Percentiles rank a stretch among this genome's conserved stretches.
Conservation (phyloP, 2,329 filamentous ascomycete species). For the Colletotrichum noveboracense region DNA sequence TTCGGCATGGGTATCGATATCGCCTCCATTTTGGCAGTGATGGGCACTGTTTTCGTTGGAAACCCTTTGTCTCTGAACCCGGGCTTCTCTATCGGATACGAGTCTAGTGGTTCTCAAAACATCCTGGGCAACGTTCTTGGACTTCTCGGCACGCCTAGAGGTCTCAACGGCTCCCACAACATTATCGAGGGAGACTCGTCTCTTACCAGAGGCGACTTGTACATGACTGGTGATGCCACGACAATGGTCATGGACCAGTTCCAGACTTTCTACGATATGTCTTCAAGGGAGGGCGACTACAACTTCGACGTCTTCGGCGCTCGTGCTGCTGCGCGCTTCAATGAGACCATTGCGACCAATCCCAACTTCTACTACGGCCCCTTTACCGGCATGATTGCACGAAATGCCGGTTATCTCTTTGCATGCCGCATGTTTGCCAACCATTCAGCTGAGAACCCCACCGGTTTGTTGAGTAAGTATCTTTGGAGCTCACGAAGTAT, state of each 20-base stretch:
- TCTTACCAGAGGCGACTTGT: conserved; percentile 57
- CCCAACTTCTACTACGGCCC: conserved; percentile 61
- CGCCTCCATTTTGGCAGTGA: conserved; percentile 43
- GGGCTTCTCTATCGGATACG: conserved; percentile 58
- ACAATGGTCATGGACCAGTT: conserved; percentile 58
- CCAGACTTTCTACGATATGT: conserved; percentile 38
- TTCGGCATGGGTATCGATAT: conserved; percentile 54
- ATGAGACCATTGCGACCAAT: conserved; percentile 54
- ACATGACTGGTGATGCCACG: conserved; percentile 53
- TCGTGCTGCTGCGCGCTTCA: conserved; percentile 48
- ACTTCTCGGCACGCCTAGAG: conserved; percentile 49
- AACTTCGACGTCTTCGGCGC: conserved; percentile 46
- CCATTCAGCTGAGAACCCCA: conserved; percentile 44
- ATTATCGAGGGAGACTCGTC: conserved; percentile 60
- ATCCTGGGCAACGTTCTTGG: conserved; percentile 47
- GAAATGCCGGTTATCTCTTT: conserved; percentile 54
- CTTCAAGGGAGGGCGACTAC: conserved; percentile 15
- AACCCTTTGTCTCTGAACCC: conserved; percentile 54
- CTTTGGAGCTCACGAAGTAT: not conserved
- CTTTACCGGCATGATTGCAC: conserved; percentile 52
- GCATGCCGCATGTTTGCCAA: conserved; percentile 47
- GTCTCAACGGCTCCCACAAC: conserved; percentile 58
- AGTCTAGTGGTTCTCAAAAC: conserved; percentile 39
- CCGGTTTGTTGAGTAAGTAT: conserved; percentile 23
- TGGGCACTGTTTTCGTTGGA: conserved; percentile 53